Percentiles rank a stretch among this genome's conserved stretches.
phyloP scores from a whole-genome alignment of 2,329 filamentous ascomycete species.

The Pseudogymnoascus sp. region DNA sequence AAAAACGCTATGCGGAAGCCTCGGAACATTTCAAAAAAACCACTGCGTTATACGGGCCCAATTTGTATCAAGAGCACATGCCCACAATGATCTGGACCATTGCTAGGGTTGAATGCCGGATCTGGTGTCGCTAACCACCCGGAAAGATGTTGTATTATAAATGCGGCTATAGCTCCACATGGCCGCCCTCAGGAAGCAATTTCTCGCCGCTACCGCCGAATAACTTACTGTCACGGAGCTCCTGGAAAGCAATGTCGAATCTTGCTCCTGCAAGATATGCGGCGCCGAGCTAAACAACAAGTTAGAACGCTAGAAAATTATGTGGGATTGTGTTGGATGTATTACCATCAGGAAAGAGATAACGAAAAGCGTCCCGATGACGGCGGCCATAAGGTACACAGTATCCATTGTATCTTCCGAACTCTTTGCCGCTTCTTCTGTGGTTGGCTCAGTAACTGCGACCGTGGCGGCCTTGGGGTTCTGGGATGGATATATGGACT shows the following conservation, averaged over 20 bases:
- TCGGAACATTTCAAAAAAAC: too few species aligned
- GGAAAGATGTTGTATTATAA: not conserved
- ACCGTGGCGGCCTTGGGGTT: conserved; percentile 54
- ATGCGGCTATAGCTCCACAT: conserved; percentile 8
- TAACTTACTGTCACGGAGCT: conserved; percentile 42
- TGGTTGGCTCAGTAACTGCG: conserved; percentile 15
- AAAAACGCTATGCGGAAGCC: too few species aligned
- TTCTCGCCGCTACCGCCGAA: conserved; percentile 24
- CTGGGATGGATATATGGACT: conserved; percentile 82
- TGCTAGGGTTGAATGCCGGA: not conserved
- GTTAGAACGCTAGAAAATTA: not conserved
- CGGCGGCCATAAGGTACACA: conserved; percentile 58
- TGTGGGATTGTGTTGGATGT: conserved; percentile 27
- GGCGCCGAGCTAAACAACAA: conserved; percentile 53
- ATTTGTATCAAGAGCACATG: not conserved
- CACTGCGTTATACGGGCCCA: not conserved
- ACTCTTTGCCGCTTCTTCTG: conserved; percentile 37
- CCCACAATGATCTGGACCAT: not conserved
- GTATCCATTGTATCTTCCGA: conserved; percentile 51
- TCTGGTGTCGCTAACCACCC: not conserved
- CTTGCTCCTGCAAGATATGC: conserved; percentile 77
- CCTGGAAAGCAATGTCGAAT: conserved; percentile 63
- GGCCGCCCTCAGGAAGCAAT: conserved; percentile 13
- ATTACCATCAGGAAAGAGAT: conserved; percentile 74
- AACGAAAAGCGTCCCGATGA: conserved; percentile 59